A percentile compares a stretch with the other conserved stretches of the same genome.
Conservation (phyloP, 2,329 filamentous ascomycete genomes). For the Aspergillus carbonarius region DNA sequence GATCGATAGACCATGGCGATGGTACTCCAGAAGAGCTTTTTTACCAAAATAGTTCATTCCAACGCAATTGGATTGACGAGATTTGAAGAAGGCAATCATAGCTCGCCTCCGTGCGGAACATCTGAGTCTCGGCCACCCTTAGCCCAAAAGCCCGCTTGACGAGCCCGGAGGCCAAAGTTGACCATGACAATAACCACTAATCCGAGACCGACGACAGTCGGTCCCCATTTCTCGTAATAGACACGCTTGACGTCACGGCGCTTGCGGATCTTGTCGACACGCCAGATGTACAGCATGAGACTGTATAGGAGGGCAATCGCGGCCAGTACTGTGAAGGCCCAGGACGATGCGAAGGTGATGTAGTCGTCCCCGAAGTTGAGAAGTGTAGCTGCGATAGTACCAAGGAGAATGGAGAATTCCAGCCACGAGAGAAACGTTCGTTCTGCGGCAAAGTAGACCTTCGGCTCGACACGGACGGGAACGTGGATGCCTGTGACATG, state of each 20-base stretch:
- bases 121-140: constrained; percentile 10
- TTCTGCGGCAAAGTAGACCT: constrained; percentile 96
- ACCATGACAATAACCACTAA: constrained; percentile 72
- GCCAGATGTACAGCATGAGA: constrained; percentile 81
- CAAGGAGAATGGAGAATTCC: constrained; percentile 93
- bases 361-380: constrained; percentile 71
- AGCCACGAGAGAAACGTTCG: constrained; percentile 96
- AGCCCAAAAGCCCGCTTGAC: constrained; percentile 43
- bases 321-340: constrained; percentile 79
- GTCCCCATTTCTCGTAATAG: constrained; percentile 89
- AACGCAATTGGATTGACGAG: not conserved
- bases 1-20: not conserved
- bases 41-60: not conserved
- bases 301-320: constrained; percentile 77
- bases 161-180: constrained; percentile 79
- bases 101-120: constrained; percentile 10
- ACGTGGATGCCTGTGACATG: constrained; percentile 76
- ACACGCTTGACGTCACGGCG: constrained; percentile 70
- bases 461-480: constrained; percentile 91
- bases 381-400: constrained; percentile 78
- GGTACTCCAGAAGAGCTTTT: not conserved
- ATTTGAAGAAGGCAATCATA: constrained; percentile 5
- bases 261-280: constrained; percentile 79
- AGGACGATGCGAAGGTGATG: constrained; percentile 67
- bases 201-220: constrained; percentile 70